These are phyloP conservation scores for Conoideocrella luteorostrata DNA, from an alignment of 2,329 filamentous ascomycete species.

Conservation along the genomic window DNA sequence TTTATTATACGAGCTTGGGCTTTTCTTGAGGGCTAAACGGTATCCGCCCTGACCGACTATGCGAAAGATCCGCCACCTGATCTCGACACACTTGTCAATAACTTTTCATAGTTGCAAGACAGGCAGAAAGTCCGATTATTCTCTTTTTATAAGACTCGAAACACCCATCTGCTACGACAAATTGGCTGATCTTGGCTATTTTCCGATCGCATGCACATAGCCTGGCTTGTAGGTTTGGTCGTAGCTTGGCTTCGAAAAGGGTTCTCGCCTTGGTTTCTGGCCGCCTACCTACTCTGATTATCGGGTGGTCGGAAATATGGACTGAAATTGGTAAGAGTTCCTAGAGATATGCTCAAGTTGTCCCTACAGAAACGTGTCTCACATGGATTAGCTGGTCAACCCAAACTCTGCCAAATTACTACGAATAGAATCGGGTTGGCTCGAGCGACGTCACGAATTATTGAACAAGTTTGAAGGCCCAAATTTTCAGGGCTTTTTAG, in stretches of 20 bases:
- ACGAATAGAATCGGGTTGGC: background rate
- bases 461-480: background rate
- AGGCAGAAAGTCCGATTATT: background rate
- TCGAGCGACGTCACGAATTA: background rate
- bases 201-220: too few species aligned
- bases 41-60: background rate
- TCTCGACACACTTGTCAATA: background rate
- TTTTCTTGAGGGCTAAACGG: background rate
- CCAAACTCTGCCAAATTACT: background rate
- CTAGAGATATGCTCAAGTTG: too few species aligned
- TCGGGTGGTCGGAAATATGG: too few species aligned
- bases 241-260: too few species aligned
- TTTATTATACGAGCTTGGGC: background rate
- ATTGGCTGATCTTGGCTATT: too few species aligned
- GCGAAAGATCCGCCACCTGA: background rate
- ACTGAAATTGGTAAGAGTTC: too few species aligned
- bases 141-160: background rate
- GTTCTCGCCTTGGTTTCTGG: too few species aligned
- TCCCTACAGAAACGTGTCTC: too few species aligned
- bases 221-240: too few species aligned
- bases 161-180: background rate
- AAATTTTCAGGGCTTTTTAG: too few species aligned
- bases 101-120: background rate
- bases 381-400: background rate
- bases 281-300: too few species aligned